These are phyloP conservation scores for Exophiala aquamarina DNA, from an alignment of 2,329 filamentous ascomycete species.

Conservation along the genomic window DNA sequence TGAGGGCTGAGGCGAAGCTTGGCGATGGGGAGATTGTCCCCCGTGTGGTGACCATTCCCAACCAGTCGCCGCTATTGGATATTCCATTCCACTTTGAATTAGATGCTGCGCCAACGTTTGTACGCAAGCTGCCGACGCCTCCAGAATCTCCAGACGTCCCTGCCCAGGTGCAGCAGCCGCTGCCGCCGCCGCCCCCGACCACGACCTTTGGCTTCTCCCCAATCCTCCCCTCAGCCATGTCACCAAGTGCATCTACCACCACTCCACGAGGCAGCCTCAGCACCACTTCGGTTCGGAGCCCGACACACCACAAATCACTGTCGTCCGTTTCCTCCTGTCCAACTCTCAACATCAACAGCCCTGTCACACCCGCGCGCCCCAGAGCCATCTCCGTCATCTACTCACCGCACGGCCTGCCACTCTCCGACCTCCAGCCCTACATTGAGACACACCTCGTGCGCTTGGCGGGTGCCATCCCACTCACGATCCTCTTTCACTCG, in stretches of 20 bases:
- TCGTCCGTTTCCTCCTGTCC: slow-evolving; percentile 23
- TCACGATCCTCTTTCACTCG: slow-evolving; percentile 53
- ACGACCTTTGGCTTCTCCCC: slow-evolving; percentile 3
- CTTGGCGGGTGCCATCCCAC: slow-evolving; percentile 44
- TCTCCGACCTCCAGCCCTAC: slow-evolving; percentile 48
- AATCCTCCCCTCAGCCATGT: slow-evolving; percentile 13
- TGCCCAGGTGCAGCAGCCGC: background rate
- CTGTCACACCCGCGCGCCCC: slow-evolving; percentile 24
- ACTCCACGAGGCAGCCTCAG: slow-evolving; percentile 6
- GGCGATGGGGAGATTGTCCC: slow-evolving; percentile 7
- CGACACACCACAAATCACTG: slow-evolving; percentile 13
- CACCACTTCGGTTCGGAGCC: slow-evolving; percentile 1
- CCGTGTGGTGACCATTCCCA: slow-evolving; percentile 10
- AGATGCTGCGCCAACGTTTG: slow-evolving; percentile 4
- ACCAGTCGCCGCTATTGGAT: slow-evolving; percentile 5
- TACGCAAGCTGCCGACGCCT: slow-evolving; percentile 20
- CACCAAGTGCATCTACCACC: slow-evolving; percentile 17
- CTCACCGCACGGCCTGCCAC: slow-evolving; percentile 53
- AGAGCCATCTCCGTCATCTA: slow-evolving; percentile 52
- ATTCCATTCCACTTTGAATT: slow-evolving; percentile 17
- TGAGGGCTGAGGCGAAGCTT: slow-evolving; percentile 3
- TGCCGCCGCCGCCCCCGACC: too few species aligned
- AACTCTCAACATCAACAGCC: background rate
- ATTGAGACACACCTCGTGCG: slow-evolving; percentile 46
- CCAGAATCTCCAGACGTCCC: slow-evolving; percentile 17